Percentiles rank a stretch among this genome's conserved stretches.
These are phyloP conservation scores for Metschnikowia colocasiae DNA, from an alignment of 805 yeast species.

Conservation along the genomic window DNA sequence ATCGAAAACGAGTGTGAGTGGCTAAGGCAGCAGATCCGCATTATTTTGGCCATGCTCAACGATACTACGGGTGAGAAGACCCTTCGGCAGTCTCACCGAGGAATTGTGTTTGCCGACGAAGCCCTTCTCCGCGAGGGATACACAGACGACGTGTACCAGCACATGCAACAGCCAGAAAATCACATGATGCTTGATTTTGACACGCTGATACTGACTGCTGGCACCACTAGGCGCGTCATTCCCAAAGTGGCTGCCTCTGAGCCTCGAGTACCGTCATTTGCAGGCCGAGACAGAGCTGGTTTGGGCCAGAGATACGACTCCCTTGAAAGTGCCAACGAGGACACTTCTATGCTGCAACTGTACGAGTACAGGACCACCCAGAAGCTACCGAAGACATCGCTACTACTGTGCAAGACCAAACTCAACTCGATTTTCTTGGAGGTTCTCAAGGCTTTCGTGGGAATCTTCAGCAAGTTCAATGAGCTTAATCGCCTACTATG, in stretches of 20 bases:
- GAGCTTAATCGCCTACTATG: constrained; percentile 23
- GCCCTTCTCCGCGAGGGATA: constrained; percentile 28
- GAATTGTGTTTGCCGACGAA: constrained; percentile 30
- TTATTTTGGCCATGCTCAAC: constrained; percentile 38
- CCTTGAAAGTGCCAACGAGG: constrained; percentile 8
- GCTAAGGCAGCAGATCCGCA: constrained; percentile 40
- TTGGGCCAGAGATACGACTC: constrained; percentile 3
- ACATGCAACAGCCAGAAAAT: constrained; percentile 10
- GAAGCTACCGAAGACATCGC: constrained; percentile 25
- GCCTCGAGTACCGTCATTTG: neutral
- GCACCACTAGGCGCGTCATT: neutral
- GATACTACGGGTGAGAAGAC: constrained; percentile 31
- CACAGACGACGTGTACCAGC: constrained; percentile 24
- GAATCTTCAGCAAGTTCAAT: constrained; percentile 30
- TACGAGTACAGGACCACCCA: constrained; percentile 24
- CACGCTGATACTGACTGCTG: constrained; percentile 1
- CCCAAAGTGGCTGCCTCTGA: neutral
- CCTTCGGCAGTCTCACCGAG: constrained; percentile 21
- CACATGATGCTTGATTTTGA: constrained; percentile 4
- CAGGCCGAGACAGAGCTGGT: neutral
- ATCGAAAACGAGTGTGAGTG: constrained; percentile 43
- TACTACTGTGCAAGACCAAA: constrained; percentile 28
- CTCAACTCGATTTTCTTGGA: constrained; percentile 37
- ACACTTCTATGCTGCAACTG: constrained; percentile 20
- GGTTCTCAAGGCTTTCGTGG: constrained; percentile 31